These are phyloP conservation scores for Talaromyces ruber DNA, from an alignment of 495 filamentous ascomycete species.

Conservation along the genomic window DNA sequence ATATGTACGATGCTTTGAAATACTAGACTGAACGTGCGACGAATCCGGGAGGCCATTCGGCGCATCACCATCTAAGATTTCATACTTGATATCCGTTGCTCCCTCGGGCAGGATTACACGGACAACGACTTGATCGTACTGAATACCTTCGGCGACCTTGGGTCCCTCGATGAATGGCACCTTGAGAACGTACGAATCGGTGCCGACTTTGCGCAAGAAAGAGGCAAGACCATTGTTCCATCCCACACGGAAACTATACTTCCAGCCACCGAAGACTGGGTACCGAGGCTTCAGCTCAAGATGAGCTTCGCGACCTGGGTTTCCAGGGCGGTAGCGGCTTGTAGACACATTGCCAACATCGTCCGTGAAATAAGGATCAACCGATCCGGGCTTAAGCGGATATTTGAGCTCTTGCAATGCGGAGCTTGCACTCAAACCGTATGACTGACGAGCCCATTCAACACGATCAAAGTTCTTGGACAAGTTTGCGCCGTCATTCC, in stretches of 20 bases:
- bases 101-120: slow-evolving; percentile 87
- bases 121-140: slow-evolving; percentile 74
- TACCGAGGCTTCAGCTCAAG: slow-evolving; percentile 89
- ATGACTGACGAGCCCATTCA: slow-evolving; percentile 43
- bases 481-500: slow-evolving; percentile 78
- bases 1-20: slow-evolving; percentile 69
- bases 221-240: slow-evolving; percentile 80
- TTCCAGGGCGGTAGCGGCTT: slow-evolving; percentile 72
- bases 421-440: slow-evolving; percentile 50
- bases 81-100: slow-evolving; percentile 61
- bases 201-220: slow-evolving; percentile 57
- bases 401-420: slow-evolving; percentile 78
- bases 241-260: slow-evolving; percentile 89
- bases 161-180: slow-evolving; percentile 95
- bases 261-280: slow-evolving; percentile 94
- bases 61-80: slow-evolving; percentile 24
- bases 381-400: slow-evolving; percentile 66
- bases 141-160: slow-evolving; percentile 70
- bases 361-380: slow-evolving; percentile 88
- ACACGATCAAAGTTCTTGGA: slow-evolving; percentile 80
- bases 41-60: slow-evolving; percentile 30
- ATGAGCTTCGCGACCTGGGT: slow-evolving; percentile 58
- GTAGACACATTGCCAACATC: slow-evolving; percentile 97
- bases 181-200: slow-evolving; percentile 72
- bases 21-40: slow-evolving; percentile 34